These are phyloP conservation scores for Rubroboletus satanas DNA, from an alignment of 768 basidiomycete genomes.

Conservation along the genomic window DNA sequence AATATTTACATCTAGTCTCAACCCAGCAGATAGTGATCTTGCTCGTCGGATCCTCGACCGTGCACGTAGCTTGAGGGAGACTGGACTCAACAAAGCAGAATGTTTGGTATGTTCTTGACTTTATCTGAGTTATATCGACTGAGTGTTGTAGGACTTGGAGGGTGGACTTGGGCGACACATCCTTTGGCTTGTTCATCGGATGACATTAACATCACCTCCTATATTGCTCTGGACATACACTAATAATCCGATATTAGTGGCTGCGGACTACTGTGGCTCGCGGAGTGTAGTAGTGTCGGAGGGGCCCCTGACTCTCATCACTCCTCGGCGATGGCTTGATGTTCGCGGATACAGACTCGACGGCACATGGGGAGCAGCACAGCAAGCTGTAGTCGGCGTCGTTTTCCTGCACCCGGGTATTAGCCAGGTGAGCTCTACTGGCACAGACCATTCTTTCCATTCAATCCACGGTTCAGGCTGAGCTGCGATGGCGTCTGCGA, in stretches of 20 bases:
- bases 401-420: slow-evolving; percentile 72
- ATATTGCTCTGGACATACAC: slow-evolving; percentile 71
- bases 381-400: slow-evolving; percentile 62
- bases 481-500: slow-evolving; percentile 68
- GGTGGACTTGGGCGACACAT: slow-evolving; percentile 20
- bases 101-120: slow-evolving; percentile 30
- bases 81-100: slow-evolving; percentile 28
- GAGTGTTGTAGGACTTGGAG: slow-evolving; percentile 11
- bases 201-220: slow-evolving; percentile 49
- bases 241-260: slow-evolving; percentile 50
- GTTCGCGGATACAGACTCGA: slow-evolving; percentile 56
- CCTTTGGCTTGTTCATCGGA: slow-evolving; percentile 35
- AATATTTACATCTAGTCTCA: slow-evolving; percentile 19
- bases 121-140: slow-evolving; percentile 1
- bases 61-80: slow-evolving; percentile 13
- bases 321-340: slow-evolving; percentile 77
- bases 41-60: slow-evolving; percentile 15
- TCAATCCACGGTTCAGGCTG: slow-evolving; percentile 41
- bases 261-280: slow-evolving; percentile 43
- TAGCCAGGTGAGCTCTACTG: slow-evolving; percentile 49
- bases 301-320: slow-evolving; percentile 41
- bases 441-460: slow-evolving; percentile 2
- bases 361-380: slow-evolving; percentile 69
- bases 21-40: slow-evolving; percentile 17
- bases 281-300: slow-evolving; percentile 60